Evolutionary conservation across 768 basidiomycete genomes (phyloP).

Genomic region (Tulasnella sp.): DNA sequence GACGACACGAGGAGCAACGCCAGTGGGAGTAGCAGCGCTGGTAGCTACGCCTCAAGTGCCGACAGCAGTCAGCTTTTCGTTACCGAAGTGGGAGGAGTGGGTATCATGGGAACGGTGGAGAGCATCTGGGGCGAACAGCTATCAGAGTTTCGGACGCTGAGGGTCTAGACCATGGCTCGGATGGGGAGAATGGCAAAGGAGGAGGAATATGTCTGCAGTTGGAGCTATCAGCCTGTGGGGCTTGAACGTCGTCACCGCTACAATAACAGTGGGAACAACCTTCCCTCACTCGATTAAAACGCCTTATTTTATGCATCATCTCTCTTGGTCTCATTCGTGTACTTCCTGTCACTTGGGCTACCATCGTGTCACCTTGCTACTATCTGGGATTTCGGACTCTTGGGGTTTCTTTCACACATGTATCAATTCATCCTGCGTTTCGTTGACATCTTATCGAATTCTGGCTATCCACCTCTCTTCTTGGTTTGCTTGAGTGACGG

Average conservation of each 20-base stretch:
- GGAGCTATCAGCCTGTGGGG: neutral
- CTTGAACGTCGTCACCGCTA: no score
- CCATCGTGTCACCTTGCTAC: neutral
- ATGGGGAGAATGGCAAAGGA: neutral
- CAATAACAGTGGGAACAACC: neutral
- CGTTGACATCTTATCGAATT: neutral
- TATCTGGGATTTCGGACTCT: neutral
- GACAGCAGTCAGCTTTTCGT: neutral
- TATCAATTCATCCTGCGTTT: neutral
- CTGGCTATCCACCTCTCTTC: neutral
- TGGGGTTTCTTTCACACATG: neutral
- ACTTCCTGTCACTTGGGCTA: neutral
- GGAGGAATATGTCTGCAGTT: neutral
- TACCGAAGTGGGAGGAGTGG: neutral
- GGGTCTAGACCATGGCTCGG: neutral
- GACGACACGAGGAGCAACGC: neutral
- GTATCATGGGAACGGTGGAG: neutral
- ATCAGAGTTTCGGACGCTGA: neutral
- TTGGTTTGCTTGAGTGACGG: no score
- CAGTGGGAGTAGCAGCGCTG: neutral
- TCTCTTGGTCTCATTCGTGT: neutral
- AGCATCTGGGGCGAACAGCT: neutral
- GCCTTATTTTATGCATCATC: neutral
- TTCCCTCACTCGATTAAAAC: neutral
- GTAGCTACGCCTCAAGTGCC: neutral